Percentiles rank a stretch among this genome's conserved stretches.
Evolutionary conservation across 345 rosid genomes (phyloP).

Genomic region (Reutealis trisperma): DNA sequence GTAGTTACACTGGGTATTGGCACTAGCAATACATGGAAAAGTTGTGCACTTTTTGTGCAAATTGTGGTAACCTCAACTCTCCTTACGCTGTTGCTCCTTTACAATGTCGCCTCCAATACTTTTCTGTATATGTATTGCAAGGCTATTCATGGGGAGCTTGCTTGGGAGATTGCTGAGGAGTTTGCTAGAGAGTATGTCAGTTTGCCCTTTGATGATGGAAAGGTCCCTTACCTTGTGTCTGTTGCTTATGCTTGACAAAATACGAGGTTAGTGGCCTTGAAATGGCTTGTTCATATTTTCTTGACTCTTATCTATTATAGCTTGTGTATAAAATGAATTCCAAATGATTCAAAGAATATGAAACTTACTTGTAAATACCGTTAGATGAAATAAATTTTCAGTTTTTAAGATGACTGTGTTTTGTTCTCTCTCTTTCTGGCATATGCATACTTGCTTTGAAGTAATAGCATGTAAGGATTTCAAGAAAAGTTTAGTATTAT

Average conservation of each 20-base stretch:
- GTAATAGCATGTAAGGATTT: neutral
- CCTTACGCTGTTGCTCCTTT: slow-evolving; percentile 35
- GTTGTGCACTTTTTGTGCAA: slow-evolving; percentile 40
- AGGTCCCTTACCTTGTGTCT: slow-evolving; percentile 67
- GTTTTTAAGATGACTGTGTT: neutral
- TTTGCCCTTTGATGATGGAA: slow-evolving; percentile 72
- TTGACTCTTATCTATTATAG: neutral
- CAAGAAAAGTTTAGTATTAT: neutral
- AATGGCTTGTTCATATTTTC: neutral
- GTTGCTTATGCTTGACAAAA: slow-evolving; percentile 24
- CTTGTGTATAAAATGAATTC: neutral
- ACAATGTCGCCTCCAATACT: slow-evolving; percentile 47
- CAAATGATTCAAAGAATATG: neutral
- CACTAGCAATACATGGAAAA: slow-evolving; percentile 40
- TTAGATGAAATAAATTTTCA: neutral
- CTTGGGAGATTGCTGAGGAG: slow-evolving; percentile 70
- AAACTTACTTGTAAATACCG: slow-evolving; percentile 14
- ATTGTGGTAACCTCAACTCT: slow-evolving; percentile 48
- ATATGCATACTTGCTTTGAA: neutral
- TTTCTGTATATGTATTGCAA: slow-evolving; percentile 72
- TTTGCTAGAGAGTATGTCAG: slow-evolving; percentile 64
- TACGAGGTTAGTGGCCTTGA: neutral
- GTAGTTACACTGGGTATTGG: slow-evolving; percentile 18
- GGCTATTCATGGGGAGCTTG: slow-evolving; percentile 71
- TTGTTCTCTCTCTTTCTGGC: neutral